Conservation (phyloP, 306 rosid species). For the Oxytropis ochrocephala region DNA sequence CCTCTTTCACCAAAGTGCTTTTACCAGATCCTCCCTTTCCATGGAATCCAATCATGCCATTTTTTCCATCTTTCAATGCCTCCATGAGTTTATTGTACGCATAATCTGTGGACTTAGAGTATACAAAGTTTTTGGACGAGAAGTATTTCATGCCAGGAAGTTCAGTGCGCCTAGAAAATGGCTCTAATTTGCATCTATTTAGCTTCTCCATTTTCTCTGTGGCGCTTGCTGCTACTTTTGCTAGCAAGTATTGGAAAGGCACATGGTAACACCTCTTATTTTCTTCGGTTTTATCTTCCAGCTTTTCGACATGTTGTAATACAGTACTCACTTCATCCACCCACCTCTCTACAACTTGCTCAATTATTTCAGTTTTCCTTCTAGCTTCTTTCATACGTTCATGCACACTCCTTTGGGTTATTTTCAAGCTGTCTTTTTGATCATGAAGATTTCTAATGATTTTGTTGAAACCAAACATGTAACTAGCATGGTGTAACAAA, state of each 20-base stretch:
- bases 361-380: not conserved
- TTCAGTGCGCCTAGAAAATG: not conserved
- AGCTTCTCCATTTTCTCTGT: not conserved
- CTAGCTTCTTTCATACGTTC: not conserved
- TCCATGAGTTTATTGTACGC: not conserved
- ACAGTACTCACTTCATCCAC: not conserved
- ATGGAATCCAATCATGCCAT: not conserved
- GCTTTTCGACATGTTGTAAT: not conserved
- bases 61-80: not conserved
- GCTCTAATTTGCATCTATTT: not conserved
- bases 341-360: not conserved
- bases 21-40: constrained; percentile 22
- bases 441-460: not conserved
- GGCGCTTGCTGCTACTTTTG: not conserved
- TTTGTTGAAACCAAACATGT: not conserved
- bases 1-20: constrained; percentile 13
- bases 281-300: not conserved
- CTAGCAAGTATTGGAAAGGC: not conserved
- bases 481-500: not conserved
- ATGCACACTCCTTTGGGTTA: not conserved
- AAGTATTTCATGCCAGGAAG: constrained; percentile 2
- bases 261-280: not conserved
- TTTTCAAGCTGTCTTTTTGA: not conserved
- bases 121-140: not conserved
- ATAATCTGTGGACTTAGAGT: not conserved